These are phyloP conservation scores for Hordeum marinum DNA, from an alignment of 176 grass and related monocot species.

Conservation along the genomic window DNA sequence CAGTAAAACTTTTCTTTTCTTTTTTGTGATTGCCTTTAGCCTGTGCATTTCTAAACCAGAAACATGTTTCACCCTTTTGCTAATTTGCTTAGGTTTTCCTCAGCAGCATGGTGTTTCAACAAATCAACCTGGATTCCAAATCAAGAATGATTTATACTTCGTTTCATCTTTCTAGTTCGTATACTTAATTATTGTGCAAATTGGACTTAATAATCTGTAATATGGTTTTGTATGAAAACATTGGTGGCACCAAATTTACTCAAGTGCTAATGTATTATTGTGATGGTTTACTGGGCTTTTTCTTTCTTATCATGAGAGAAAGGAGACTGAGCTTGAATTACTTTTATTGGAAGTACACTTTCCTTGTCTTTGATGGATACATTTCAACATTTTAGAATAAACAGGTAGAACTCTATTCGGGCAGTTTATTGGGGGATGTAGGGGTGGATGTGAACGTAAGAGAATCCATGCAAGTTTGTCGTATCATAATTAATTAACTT, in stretches of 20 bases:
- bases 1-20: neutral
- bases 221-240: neutral
- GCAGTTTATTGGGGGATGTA: neutral
- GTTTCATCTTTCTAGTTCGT: conserved; percentile 16
- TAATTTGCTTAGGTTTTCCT: neutral
- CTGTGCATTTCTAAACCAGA: neutral
- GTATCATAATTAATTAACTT: conserved; percentile 18
- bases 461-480: conserved; percentile 7
- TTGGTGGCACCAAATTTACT: conserved; percentile 24
- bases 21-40: neutral
- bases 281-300: conserved; percentile 3
- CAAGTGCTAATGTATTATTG: neutral
- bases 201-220: conserved; percentile 8
- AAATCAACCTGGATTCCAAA: neutral
- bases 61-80: neutral
- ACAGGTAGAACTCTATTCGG: neutral
- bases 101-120: conserved; percentile 1
- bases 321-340: neutral
- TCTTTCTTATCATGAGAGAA: conserved; percentile 25
- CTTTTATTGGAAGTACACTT: neutral
- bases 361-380: neutral
- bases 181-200: neutral
- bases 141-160: conserved; percentile 3
- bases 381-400: conserved; percentile 15
- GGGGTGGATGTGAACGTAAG: neutral